Evolutionary conservation across 768 basidiomycete species (phyloP).

Genomic region (Rossbeevera mucosa): DNA sequence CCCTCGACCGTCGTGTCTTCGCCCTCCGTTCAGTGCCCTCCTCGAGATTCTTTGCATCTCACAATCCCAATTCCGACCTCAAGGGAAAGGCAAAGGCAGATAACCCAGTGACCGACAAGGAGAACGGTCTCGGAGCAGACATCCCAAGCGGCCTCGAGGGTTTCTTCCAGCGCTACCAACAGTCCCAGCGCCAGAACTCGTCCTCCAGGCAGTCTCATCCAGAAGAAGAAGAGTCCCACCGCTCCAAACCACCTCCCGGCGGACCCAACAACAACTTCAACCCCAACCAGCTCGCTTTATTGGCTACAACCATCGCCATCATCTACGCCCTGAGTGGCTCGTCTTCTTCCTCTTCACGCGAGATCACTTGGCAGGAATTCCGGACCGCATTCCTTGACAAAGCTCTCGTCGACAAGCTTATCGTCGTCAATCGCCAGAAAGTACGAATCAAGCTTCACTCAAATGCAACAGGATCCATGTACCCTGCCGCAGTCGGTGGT

Average conservation of each 20-base stretch:
- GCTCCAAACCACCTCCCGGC: conserved; percentile 45
- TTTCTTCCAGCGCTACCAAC: conserved; percentile 67
- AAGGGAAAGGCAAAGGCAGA: conserved; percentile 35
- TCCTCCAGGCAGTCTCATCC: conserved; percentile 26
- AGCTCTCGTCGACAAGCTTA: conserved; percentile 89
- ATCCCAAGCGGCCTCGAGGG: conserved; percentile 69
- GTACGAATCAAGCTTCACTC: conserved; percentile 93
- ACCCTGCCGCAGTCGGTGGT: conserved; percentile 51
- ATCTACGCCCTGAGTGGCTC: conserved; percentile 55
- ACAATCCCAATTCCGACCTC: conserved; percentile 26
- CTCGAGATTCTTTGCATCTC: conserved; percentile 44
- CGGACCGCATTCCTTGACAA: conserved; percentile 95
- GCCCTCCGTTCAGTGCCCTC: conserved; percentile 29
- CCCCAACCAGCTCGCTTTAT: conserved; percentile 52
- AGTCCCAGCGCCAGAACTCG: conserved; percentile 32
- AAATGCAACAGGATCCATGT: conserved; percentile 78
- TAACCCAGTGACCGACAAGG: conserved; percentile 31
- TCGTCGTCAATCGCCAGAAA: conserved; percentile 84
- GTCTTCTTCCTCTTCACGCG: conserved; percentile 54
- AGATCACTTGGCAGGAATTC: conserved; percentile 99
- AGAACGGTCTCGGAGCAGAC: conserved; percentile 30
- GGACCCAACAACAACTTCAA: conserved; percentile 49
- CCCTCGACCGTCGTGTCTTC: conserved; percentile 39
- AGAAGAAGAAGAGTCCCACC: conserved; percentile 29
- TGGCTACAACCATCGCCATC: conserved; percentile 57